Evolutionary conservation across 306 rosid genomes (phyloP).

Genomic region (Senna siamea): DNA sequence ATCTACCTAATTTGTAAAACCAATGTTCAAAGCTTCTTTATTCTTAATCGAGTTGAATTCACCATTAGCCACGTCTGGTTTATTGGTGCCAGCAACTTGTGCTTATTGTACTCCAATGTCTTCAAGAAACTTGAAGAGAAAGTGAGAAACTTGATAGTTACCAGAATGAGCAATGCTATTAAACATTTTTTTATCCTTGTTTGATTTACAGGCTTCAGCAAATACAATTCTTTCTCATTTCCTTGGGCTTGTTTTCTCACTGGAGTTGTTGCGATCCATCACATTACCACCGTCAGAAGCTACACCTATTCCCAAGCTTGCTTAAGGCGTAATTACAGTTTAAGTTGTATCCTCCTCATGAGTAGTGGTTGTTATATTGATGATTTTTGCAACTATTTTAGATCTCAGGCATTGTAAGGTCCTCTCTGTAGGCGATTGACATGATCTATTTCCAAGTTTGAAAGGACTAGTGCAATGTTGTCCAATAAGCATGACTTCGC

Average conservation of each 20-base stretch:
- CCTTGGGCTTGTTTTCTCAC: constrained; percentile 83
- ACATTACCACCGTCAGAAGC: constrained; percentile 74
- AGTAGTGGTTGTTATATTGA: constrained; percentile 29
- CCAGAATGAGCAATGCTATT: background rate
- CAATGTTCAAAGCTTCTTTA: background rate
- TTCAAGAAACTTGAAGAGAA: constrained; percentile 14
- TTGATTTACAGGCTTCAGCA: constrained; percentile 26
- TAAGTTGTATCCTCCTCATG: constrained; percentile 24
- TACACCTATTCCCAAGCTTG: constrained; percentile 66
- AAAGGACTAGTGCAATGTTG: constrained; percentile 14
- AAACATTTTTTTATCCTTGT: background rate
- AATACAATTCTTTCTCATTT: constrained; percentile 81
- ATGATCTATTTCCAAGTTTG: constrained; percentile 29
- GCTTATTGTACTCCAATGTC: background rate
- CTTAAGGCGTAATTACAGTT: constrained; percentile 43
- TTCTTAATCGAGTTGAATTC: too few relatives aligned
- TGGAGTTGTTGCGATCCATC: constrained; percentile 90
- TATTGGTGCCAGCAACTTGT: background rate
- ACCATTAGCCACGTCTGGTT: too few relatives aligned
- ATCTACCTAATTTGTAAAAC: background rate
- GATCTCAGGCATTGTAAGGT: constrained; percentile 27
- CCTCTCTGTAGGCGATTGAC: constrained; percentile 26
- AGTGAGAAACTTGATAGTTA: background rate
- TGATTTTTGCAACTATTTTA: constrained; percentile 31
- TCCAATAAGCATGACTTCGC: background rate